phyloP scores from a whole-genome alignment of 148 eudicot genomes.

The Gaultheria prostrata region DNA sequence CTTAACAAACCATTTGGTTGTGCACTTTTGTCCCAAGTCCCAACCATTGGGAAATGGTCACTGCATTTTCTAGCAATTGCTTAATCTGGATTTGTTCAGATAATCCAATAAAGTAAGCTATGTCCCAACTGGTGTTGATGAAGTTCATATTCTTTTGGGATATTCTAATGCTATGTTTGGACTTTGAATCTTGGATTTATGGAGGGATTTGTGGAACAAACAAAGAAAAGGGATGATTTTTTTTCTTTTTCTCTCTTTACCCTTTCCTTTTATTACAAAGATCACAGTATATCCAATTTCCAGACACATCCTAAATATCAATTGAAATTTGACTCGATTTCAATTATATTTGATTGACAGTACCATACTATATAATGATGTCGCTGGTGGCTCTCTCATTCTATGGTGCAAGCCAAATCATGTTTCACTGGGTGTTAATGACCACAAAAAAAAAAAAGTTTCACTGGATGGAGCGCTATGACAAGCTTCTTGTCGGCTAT shows the following conservation, averaged over 20 bases:
- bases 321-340: conserved; percentile 7
- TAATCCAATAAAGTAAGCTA: neutral
- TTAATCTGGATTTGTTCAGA: neutral
- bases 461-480: conserved; percentile 96
- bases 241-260: neutral
- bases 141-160: neutral
- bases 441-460: no score
- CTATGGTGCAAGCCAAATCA: conserved; percentile 94
- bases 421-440: conserved; percentile 96
- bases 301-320: neutral
- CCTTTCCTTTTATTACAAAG: neutral
- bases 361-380: conserved; percentile 83
- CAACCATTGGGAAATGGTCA: neutral
- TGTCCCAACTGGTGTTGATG: neutral
- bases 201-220: neutral
- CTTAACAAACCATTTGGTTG: neutral
- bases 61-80: neutral
- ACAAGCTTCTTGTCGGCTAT: conserved; percentile 92
- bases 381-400: conserved; percentile 94
- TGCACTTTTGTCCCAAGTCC: neutral
- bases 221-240: neutral
- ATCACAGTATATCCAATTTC: neutral
- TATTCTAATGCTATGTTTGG: neutral
- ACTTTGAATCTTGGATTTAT: neutral
- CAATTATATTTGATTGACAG: conserved; percentile 39